Evolutionary conservation across 257 asterid genomes (phyloP), one percentile per base, ranked within the genome.

Genomic region (Primulina tabacum): DNA sequence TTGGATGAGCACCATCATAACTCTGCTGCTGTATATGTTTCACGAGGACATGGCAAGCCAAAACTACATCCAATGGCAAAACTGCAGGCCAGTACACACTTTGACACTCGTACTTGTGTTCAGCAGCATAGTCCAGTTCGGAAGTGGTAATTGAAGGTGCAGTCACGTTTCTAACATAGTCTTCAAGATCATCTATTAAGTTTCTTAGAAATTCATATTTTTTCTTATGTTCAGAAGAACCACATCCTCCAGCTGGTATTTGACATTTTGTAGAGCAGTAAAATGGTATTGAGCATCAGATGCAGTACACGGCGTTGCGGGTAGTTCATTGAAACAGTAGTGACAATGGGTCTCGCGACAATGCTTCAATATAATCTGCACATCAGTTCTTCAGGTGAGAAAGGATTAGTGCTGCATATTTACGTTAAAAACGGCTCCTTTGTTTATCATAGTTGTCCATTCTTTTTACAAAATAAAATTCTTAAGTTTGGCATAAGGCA

Each of bases 321-420:
- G 93, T 75, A 92, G 86, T 80, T 90, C 96, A 74, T 80, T 77
- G 88, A 92, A 90, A 92, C 98, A 92, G 84, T 82, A 87, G 75
- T 94, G 96, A 82, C 98, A 92, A 69, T 90, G 96, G 65, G 96
- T 85, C 71, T 88, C 92, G 67, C 97, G 89, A 72, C 89, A 88
- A 30, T 79, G 84, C 89, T 92, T 92, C 92, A 88, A 76, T 78
- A 90, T 79, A 64, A 90, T 84, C 98, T 92, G 88, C 87, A 84
- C 63, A 67, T 52, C 61, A 81, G 43, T 72, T 60, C 34, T 21
- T 53, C 75, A 68, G 53, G 60, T 70, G 78, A 83, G 75, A 64
- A 77, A 37, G 62, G 38, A 75, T 60, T n/a, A 52, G 33, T 62
- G 59, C 60, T 59, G 74, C 53, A 70, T 35, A n/a, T 74, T 38